Evolutionary conservation across 768 basidiomycete genomes (phyloP), one percentile per base, ranked within the genome.

Genomic region (Infundibulicybe gibba): DNA sequence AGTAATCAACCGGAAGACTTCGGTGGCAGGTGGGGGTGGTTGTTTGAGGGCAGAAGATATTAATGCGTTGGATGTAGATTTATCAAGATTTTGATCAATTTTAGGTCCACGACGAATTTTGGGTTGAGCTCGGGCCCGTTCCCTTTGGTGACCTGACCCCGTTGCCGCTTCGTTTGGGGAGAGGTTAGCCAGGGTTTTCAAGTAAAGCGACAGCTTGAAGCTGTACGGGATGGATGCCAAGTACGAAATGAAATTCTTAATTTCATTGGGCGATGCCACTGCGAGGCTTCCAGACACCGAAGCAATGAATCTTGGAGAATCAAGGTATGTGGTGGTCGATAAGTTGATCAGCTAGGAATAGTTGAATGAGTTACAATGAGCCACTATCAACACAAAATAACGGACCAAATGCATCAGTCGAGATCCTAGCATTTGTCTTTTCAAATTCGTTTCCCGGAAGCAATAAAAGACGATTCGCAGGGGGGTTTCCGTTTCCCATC

Each of bases 401-500:
- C 63, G 31, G 55, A 64, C 65, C 51, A 61, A 46, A 14, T 51
- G 50, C 49, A 68, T 45, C 32, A 75, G 45, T 38, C 66, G 70
- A 34, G 48, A 48, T n/a, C 71, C 70, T 52, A 69, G 54, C 8
- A 43, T 53, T 49, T 62, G 66, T 17, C 58, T 62, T 34, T 60
- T 50, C 32, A 55, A 37, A 11, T 66, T 60, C 33, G 49, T 39
- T 45, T 76, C 69, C 33, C 55, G 38, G 35, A 71, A 38, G 42
- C 70, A 67, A 35, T 62, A 57, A 40, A 74, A 68, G 32, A 70
- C 52, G 32, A 83, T 68, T 43, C 79, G 73, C 14, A 85, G 60
- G 1, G 79, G 75, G 16, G 62, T 63, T 25, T 72, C 71, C 13
- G 70, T 65, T 21, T 85, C 83, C 76, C 81, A 84, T 55, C 81